Base-by-base conservation (phyloP, 768 basidiomycete genomes). In the Lactarius pseudohatsudake region DNA sequence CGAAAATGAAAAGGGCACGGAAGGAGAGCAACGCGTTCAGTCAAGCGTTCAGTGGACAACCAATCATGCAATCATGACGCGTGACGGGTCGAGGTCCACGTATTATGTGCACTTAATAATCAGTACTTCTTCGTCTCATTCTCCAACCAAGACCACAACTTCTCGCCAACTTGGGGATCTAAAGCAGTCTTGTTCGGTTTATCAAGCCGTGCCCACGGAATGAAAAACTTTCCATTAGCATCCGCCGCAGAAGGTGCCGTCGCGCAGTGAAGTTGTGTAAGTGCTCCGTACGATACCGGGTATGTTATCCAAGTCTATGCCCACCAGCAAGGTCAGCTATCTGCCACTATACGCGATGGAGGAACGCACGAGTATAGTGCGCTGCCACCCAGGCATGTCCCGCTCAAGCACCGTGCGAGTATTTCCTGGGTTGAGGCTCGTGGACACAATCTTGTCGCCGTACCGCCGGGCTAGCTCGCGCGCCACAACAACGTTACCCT, bases 381-480 rank as follows among this genome's bases (percentile, higher is more conserved):
- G 2, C 45, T 68, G 64, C 41, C 38, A 60, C 10, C 10, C 3
- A 20, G 64, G 43, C 57, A 65, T 26, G 36, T 65, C 13, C 2
- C 59, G 67, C 40, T 61, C 64, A 59, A 68, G 58, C 11, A 61
- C 67, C 8, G 67, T 50, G 4, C 36, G 20, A 18, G 66, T 54
- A 30, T 68, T 68, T 20, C 70, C 70, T 15, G 86, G 84, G 66
- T 85, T 77, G 30, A 85, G 70, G 20, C 80, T 74, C 30, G 76
- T 75, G 3, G 80, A 80, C 0, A 86, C 76, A 61, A 87, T 80
- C 67, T 81, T 69, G 38, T 81, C 80, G 1, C 75, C 79, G 68
- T 82, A 81, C 66, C 81, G 76, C 57, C 81, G 72, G 30, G 80
- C 81, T 28, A 85, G 73, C 71, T 85, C 85, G 28, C 76, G 69